Evolutionary conservation across 164 flowering plant genomes (phyloP), one percentile per base, ranked within the genome.

Genomic region (Annona squamosa): DNA sequence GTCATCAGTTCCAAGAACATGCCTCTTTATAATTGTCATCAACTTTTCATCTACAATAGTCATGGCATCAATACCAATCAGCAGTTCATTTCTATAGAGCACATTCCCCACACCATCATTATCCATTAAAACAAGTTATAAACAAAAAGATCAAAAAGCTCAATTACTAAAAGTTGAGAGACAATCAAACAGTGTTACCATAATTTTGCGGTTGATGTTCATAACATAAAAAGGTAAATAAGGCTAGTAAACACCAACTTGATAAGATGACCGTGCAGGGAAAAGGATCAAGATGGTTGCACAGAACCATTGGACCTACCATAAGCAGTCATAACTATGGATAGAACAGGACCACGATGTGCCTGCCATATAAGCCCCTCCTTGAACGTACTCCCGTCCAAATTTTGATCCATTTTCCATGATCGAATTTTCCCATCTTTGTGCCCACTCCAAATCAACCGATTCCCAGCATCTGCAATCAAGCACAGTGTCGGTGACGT

Each of bases 371-470:
- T 79, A 16, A 96, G 75, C 12, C 89, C 86, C 81, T 92, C 98
- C 76, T 80, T 83, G 72, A 96, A 89, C 42, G 84, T 80, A 47
- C 59, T 62, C 45, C 73, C 80, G 67, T 82, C 83, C 16, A 79
- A 48, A 9, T 77, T 17, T 48, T 81, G 91, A 71, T 96, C 95
- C 94, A 86, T 89, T 82, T 85, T 91, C 98, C 98, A 96, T 1
- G 94, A 89, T 82, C 91, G 83, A 47, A 92, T 89, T 79, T 85
- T 96, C 52, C 98, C 99, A 78, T 96, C 99, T 80, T 90, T 93
- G 61, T 96, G 99, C 16, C 99, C 98, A 65, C 82, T 91, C 98
- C 95, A 96, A 41, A 93, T 82, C 77, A 96, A 66, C 75, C 84
- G 79, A 76, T 84, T 93, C 59, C 83, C 97, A 5, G 44, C 47